A percentile compares a stretch with the other conserved stretches of the same genome.
Conservation (phyloP, 108 stramenopile species). For the Skeletonema potamos region DNA sequence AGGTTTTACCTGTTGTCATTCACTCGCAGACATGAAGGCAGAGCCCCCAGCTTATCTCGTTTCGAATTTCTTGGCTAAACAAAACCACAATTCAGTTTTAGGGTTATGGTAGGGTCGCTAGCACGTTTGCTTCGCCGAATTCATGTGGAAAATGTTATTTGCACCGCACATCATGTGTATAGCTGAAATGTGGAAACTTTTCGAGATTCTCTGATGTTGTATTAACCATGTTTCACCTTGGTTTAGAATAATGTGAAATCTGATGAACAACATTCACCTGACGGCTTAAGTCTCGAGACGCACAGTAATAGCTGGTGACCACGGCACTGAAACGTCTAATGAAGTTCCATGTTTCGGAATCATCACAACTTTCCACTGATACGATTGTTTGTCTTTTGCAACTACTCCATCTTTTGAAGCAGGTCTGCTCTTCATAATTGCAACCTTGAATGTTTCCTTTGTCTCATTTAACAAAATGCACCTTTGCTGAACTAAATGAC, state of each 20-base stretch:
- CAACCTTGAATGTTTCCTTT: slow-evolving; percentile 30
- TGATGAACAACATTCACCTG: background rate
- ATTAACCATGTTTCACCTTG: no score
- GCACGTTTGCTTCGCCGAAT: no score
- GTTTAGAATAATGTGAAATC: background rate
- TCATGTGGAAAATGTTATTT: no score
- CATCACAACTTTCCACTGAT: slow-evolving; percentile 30
- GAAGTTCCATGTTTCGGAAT: slow-evolving; percentile 34
- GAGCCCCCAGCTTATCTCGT: no score
- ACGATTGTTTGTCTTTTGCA: background rate
- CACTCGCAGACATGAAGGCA: no score
- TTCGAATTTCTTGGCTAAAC: no score
- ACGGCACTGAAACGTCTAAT: slow-evolving; percentile 12
- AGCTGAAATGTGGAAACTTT: no score
- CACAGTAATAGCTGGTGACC: background rate
- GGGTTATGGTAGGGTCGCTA: no score
- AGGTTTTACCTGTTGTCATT: no score
- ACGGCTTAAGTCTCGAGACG: background rate
- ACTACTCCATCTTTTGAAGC: background rate
- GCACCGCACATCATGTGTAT: no score
- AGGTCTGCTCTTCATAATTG: slow-evolving; percentile 2
- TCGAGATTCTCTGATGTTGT: no score
- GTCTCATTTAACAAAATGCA: slow-evolving; percentile 41
- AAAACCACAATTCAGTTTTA: no score
- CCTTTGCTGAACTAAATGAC: slow-evolving; percentile 16